A percentile compares a stretch with the other conserved stretches of the same genome.
Evolutionary conservation across 1,139 yeast genomes (phyloP).

Genomic region (Meyerozyma carpophila): DNA sequence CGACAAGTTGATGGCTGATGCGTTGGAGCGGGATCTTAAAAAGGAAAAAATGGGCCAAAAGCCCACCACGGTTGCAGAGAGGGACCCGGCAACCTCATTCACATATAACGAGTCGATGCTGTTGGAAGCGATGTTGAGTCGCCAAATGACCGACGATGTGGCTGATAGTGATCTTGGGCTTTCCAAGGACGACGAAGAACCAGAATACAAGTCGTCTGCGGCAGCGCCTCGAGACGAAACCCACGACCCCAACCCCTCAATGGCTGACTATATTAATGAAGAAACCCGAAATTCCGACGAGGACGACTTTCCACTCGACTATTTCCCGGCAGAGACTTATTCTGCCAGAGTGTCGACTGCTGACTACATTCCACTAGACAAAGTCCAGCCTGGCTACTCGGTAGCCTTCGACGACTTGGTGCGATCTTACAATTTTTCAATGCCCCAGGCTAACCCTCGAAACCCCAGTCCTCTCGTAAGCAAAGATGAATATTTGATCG

Average conservation of each 20-base stretch:
- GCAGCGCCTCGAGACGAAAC: not conserved
- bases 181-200: conserved; percentile 7
- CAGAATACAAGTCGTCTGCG: conserved; percentile 14
- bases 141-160: not conserved
- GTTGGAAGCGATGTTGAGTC: not conserved
- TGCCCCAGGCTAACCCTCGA: not conserved
- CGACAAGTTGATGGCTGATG: conserved; percentile 89
- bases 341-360: conserved; percentile 7
- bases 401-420: not conserved
- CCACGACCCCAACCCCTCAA: not conserved
- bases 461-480: conserved; percentile 13
- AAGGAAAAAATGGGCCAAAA: conserved; percentile 57
- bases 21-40: conserved; percentile 86
- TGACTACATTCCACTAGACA: conserved; percentile 32
- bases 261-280: conserved; percentile 2
- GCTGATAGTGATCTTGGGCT: not conserved
- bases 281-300: conserved; percentile 19
- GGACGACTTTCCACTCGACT: conserved; percentile 69
- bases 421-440: not conserved
- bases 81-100: conserved; percentile 64
- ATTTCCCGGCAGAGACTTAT: conserved; percentile 22
- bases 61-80: conserved; percentile 55
- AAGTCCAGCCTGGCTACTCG: not conserved
- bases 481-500: conserved; percentile 43
- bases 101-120: conserved; percentile 38